Percentiles rank a stretch among this genome's conserved stretches.
Conservation (phyloP, 208 protist species). For the Trichomonas vaginalis region DNA sequence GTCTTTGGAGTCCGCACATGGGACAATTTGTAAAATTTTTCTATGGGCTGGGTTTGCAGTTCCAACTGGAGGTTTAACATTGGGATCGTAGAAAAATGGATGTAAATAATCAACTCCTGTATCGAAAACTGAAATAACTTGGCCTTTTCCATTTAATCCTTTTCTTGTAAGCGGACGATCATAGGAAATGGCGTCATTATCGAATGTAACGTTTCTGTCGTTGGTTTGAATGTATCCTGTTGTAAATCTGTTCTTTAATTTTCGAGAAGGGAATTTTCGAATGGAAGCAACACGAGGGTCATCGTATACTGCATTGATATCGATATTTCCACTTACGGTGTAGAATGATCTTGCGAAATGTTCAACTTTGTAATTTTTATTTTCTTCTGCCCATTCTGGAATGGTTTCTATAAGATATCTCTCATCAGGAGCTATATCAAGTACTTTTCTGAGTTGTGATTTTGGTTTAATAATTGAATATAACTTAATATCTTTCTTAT, state of each 20-base stretch:
- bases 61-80: not conserved
- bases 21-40: not conserved
- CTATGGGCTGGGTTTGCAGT: not conserved
- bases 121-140: not conserved
- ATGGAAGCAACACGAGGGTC: conserved; percentile 62
- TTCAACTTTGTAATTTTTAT: conserved; percentile 83
- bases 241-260: not conserved
- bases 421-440: no score
- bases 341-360: conserved; percentile 74
- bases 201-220: no score
- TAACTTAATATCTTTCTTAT: no score
- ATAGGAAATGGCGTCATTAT: no score
- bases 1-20: not conserved
- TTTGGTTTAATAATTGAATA: no score
- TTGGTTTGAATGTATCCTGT: not conserved
- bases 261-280: not conserved
- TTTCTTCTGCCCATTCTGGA: conserved; percentile 82
- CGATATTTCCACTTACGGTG: conserved; percentile 76
- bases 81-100: not conserved
- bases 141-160: not conserved
- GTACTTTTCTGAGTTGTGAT: no score
- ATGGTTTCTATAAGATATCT: conserved; percentile 53
- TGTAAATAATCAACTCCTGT: not conserved
- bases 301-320: conserved; percentile 73
- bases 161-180: not conserved